Evolutionary conservation across 2,329 filamentous ascomycete species (phyloP), one percentile per base, ranked within the genome.

Genomic region (Sclerotinia nivalis): DNA sequence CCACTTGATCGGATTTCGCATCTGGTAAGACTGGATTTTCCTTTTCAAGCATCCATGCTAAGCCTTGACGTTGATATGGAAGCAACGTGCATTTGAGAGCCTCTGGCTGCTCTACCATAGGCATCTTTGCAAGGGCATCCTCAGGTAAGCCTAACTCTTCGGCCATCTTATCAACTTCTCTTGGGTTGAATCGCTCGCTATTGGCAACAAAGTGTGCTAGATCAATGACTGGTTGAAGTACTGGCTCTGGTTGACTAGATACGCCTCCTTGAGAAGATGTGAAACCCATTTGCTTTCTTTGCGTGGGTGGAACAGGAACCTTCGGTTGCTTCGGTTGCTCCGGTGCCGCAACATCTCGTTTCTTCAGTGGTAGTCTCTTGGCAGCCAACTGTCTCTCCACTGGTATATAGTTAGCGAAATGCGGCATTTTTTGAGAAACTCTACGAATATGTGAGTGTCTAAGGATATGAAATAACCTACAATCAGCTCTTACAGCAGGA

Each of bases 41-140:
- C 75, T 92, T 93, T 10, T 88, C 84, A 25, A 88, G 82, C 86
- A 97, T 87, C 93, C 93, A 97, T 22, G 89, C 88, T 52, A 97
- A 82, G 9, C 92, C 93, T 79, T 88, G 88, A 62, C 88, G 86
- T 77, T 97, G 93, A 79, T 96, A 96, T 1, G 92, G 90, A 70
- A 97, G 84, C 62, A 97, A 82, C 52, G 86, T 82, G 0, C 93
- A 91, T 34, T 84, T 81, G 55, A 97, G 82, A 8, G 83, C 81
- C 9, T 82, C 75, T 0, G 93, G 93, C 73, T 93, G 91, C 5
- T 86, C 79, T 2, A 90, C 91, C 83, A 87, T 87, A 0, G 91
- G 90, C 88, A 97, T 88, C 56, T 87, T 86, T 9, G 87, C 85
- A 67, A 97, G 81, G 22, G 89, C 83, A 1, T 88, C 84, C 80